A percentile compares a stretch with the other conserved stretches of the same genome.
phyloP scores from a whole-genome alignment of 805 yeast species.

The Kurtzmaniella cleridarum region DNA sequence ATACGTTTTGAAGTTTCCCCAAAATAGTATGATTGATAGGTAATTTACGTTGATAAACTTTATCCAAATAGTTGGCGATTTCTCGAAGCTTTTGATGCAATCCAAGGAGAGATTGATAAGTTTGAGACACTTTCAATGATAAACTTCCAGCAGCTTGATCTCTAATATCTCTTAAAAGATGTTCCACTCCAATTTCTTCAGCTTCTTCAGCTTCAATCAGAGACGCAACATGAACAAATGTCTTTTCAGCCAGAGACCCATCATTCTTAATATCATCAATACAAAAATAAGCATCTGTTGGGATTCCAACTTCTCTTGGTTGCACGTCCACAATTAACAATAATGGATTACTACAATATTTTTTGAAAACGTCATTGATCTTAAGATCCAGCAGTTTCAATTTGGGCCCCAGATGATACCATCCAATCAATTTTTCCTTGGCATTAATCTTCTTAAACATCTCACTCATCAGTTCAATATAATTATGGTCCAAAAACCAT shows the following conservation, averaged over 20 bases:
- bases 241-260: constrained; percentile 87
- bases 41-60: constrained; percentile 62
- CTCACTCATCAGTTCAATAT: constrained; percentile 91
- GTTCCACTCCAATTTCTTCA: constrained; percentile 98
- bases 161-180: constrained; percentile 84
- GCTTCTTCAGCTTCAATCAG: constrained; percentile 96
- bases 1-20: constrained; percentile 91
- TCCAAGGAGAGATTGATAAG: constrained; percentile 82
- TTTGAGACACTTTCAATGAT: constrained; percentile 82
- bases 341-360: constrained; percentile 75
- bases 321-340: constrained; percentile 88
- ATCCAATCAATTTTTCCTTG: constrained; percentile 92
- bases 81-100: constrained; percentile 73
- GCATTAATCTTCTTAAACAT: constrained; percentile 98
- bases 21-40: constrained; percentile 88
- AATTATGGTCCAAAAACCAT: constrained; percentile 97
- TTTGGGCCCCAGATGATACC: constrained; percentile 99
- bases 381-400: constrained; percentile 81
- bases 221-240: constrained; percentile 91
- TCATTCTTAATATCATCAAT: constrained; percentile 95
- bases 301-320: constrained; percentile 80
- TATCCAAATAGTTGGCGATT: constrained; percentile 71
- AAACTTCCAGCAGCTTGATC: constrained; percentile 95
- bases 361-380: constrained; percentile 83
- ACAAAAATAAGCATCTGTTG: constrained; percentile 92